Evolutionary conservation across 73 alveolate species (phyloP).

Genomic region (Breviolum minutum): DNA sequence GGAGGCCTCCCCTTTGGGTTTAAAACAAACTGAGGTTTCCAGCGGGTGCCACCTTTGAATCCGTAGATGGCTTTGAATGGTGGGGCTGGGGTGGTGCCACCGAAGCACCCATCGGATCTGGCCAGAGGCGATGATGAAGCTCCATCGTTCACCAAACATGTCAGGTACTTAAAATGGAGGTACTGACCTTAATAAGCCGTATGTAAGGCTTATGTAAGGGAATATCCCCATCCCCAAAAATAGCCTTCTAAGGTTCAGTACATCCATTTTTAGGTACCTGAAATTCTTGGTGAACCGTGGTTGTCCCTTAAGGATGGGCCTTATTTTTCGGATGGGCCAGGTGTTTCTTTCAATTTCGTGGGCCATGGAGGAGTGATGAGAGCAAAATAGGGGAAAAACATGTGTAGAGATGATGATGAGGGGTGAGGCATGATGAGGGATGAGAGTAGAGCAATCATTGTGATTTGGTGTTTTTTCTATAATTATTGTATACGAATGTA

Average conservation of each 20-base stretch:
- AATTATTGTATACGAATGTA: too few species aligned
- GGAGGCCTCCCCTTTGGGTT: background rate
- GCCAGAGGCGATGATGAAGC: background rate
- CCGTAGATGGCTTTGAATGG: slow-evolving; percentile 63
- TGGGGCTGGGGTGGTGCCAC: slow-evolving; percentile 86
- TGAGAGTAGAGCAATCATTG: too few species aligned
- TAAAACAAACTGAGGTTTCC: slow-evolving; percentile 15
- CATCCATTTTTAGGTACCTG: too few species aligned
- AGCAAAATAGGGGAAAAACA: background rate
- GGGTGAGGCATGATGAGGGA: background rate
- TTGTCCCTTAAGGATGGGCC: too few species aligned
- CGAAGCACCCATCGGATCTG: slow-evolving; percentile 4
- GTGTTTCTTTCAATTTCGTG: background rate
- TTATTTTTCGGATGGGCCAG: background rate
- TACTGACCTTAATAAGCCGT: too few species aligned
- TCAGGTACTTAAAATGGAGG: too few species aligned
- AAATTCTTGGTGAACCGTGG: too few species aligned
- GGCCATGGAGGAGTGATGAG: too few species aligned
- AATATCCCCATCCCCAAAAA: too few species aligned
- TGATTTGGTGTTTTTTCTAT: too few species aligned
- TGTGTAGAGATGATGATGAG: background rate
- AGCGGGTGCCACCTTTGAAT: slow-evolving; percentile 28
- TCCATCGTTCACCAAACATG: background rate
- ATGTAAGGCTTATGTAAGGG: too few species aligned
- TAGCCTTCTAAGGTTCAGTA: too few species aligned